phyloP scores from a whole-genome alignment of 176 grass and related monocot genomes.

The Carex pumila region DNA sequence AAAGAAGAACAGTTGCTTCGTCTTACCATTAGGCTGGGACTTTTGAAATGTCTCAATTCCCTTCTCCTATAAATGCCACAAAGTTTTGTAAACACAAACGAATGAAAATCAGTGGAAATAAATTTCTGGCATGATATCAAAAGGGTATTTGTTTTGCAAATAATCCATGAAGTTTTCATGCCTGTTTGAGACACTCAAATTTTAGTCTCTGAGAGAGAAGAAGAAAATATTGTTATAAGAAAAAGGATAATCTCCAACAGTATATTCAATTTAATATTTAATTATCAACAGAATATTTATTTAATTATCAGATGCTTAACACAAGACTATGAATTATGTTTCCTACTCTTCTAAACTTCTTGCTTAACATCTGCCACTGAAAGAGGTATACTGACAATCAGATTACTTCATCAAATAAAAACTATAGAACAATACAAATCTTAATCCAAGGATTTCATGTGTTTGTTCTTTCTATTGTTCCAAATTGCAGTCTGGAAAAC shows the following conservation, averaged over 20 bases:
- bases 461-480: neutral
- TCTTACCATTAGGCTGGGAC: constrained; percentile 59
- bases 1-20: constrained; percentile 94
- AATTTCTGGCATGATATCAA: neutral
- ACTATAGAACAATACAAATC: neutral
- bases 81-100: neutral
- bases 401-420: neutral
- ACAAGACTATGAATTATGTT: neutral
- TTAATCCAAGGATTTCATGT: neutral
- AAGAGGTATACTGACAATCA: neutral
- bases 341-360: neutral
- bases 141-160: neutral
- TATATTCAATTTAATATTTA: neutral
- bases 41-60: constrained; percentile 60
- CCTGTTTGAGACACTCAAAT: neutral
- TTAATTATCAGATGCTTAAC: neutral
- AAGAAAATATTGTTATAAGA: neutral
- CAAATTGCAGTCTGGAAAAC: neutral
- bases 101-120: neutral
- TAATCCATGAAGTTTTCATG: neutral
- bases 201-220: neutral
- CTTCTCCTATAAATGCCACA: constrained; percentile 13
- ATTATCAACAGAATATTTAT: no score
- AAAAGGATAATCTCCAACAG: neutral
- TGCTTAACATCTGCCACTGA: neutral